Base-by-base conservation (phyloP, 2,329 filamentous ascomycete genomes). In the Exophiala alcalophila region DNA sequence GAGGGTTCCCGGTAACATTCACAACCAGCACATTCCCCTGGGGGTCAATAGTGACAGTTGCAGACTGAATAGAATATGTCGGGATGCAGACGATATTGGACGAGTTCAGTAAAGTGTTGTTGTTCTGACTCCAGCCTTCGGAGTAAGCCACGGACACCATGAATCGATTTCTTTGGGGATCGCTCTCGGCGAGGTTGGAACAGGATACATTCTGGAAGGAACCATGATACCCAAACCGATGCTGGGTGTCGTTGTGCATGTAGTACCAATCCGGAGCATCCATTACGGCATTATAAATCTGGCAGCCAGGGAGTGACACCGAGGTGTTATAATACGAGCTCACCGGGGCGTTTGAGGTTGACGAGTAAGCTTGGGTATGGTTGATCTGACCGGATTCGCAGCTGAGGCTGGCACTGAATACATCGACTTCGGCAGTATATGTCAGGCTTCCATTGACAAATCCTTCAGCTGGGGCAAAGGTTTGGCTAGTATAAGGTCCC, bases 61-160 rank as follows among this genome's bases (percentile, higher is more conserved):
- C 49, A 11, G 29, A 26, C 25, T 46, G 45, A 10, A 52, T 32
- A 2, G 36, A 36, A 24, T 52, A 52, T 10, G 41, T 33, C 12
- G 49, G 46, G 19, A 44, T 34, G 42, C 49, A 52, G 16, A 52
- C 42, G 37, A 52, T 16, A 23, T 50, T 49, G 19, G 49, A 49
- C 10, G 49, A 52, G 34, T 52, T 49, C 10, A 52, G 38, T 34
- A 52, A 20, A 19, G 34, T 52, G 33, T 46, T 40, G 30, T 49
- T 35, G 23, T 49, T 31, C 16, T 49, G 49, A 6, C 36, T 29
- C 8, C 40, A 27, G 3, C 46, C 49, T 24, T 52, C 43, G 5
- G 49, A 52, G 26, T 52, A 52, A 5, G 46, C 35, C 2, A 35
- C 27, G 1, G 46, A 29, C 14, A 52, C 27, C 37, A 49, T 40